These are phyloP conservation scores for Ascocoryne sarcoides DNA, from an alignment of 2,329 filamentous ascomycete genomes.

Conservation along the genomic window DNA sequence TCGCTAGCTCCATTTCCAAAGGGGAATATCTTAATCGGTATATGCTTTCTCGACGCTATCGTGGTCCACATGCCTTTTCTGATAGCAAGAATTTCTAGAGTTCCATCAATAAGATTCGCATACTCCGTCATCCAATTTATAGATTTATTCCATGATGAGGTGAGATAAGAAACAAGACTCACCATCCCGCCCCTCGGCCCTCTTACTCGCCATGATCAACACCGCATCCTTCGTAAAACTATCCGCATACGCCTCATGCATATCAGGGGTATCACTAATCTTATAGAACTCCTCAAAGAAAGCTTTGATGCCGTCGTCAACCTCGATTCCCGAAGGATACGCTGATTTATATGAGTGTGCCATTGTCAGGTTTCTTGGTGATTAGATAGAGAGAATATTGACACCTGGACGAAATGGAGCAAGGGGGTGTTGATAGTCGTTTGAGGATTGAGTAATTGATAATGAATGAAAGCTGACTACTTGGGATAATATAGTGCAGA, in stretches of 20 bases:
- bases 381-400: too few relatives aligned
- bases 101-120: neutral
- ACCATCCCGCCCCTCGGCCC: slow-evolving; percentile 37
- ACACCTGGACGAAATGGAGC: too few relatives aligned
- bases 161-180: slow-evolving; percentile 6
- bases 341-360: slow-evolving; percentile 10
- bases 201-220: slow-evolving; percentile 43
- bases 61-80: slow-evolving; percentile 46
- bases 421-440: too few relatives aligned
- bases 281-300: slow-evolving; percentile 67
- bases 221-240: slow-evolving; percentile 40
- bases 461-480: too few relatives aligned
- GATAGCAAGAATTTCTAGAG: slow-evolving; percentile 39
- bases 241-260: slow-evolving; percentile 39
- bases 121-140: too few relatives aligned
- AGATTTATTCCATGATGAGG: neutral
- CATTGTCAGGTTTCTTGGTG: too few relatives aligned
- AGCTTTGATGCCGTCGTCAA: slow-evolving; percentile 51
- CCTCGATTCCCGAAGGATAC: slow-evolving; percentile 8
- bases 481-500: too few relatives aligned
- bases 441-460: too few relatives aligned
- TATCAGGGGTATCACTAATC: slow-evolving; percentile 36
- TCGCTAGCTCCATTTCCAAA: slow-evolving; percentile 38
- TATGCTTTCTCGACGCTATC: slow-evolving; percentile 38
- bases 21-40: slow-evolving; percentile 39